Conservation (phyloP, 306 rosid species). For the Medicago truncatula region DNA sequence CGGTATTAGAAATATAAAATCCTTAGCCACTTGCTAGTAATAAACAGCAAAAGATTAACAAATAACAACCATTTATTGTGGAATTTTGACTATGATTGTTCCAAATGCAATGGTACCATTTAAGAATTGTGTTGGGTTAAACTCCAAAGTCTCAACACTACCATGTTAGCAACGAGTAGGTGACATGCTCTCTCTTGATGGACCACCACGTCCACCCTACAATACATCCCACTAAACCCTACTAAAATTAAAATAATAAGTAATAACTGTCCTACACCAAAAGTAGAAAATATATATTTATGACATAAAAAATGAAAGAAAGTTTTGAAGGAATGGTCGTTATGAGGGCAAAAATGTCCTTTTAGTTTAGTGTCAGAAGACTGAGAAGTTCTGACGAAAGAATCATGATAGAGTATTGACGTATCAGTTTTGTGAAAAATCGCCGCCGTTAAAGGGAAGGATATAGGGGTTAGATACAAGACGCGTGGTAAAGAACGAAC, state of each 20-base stretch:
- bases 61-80: not conserved
- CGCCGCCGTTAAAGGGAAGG: slow-evolving; percentile 65
- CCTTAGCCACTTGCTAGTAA: not conserved
- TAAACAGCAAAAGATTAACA: not conserved
- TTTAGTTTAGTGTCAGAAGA: not conserved
- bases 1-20: too few relatives aligned
- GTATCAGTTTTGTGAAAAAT: slow-evolving; percentile 47
- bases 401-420: slow-evolving; percentile 5
- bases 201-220: slow-evolving; percentile 21
- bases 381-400: not conserved
- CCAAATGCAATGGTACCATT: not conserved
- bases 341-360: slow-evolving; percentile 18
- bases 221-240: not conserved
- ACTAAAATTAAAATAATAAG: not conserved
- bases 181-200: not conserved
- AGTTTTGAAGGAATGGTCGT: not conserved
- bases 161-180: not conserved
- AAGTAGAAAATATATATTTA: not conserved
- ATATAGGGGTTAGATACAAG: not conserved
- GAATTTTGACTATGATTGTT: slow-evolving; percentile 17
- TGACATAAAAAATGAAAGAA: not conserved
- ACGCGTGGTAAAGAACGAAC: slow-evolving; percentile 22
- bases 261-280: not conserved
- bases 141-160: not conserved
- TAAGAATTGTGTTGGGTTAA: slow-evolving; percentile 37